Conservation (phyloP, 371 early-diverging fungal species). For the Blyttiomyces sp. region DNA sequence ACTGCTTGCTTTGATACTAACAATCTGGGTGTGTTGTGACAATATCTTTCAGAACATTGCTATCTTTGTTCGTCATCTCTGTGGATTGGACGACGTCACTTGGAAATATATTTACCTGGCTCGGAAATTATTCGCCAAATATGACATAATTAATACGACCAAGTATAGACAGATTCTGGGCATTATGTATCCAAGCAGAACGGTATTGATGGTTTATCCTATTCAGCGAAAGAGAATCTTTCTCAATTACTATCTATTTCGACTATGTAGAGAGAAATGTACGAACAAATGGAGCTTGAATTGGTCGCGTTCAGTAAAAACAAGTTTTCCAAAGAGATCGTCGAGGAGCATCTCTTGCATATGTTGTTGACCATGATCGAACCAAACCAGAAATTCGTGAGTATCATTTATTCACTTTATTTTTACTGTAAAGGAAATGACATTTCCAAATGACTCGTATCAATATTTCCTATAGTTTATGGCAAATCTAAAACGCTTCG, state of each 20-base stretch:
- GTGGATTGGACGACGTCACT: constrained; percentile 38
- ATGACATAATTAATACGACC: constrained; percentile 17
- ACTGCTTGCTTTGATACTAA: too few species aligned
- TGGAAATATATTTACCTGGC: constrained; percentile 48
- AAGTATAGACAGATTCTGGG: constrained; percentile 33
- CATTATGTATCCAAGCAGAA: constrained; percentile 40
- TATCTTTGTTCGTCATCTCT: constrained; percentile 37
- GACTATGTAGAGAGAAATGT: constrained; percentile 33
- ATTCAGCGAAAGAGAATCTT: neutral
- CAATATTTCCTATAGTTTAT: too few species aligned
- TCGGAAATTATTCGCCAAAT: constrained; percentile 26
- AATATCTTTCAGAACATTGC: constrained; percentile 14
- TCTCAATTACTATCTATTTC: neutral
- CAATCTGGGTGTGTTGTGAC: too few species aligned
- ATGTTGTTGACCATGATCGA: constrained; percentile 38
- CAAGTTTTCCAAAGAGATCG: constrained; percentile 31
- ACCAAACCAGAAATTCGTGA: constrained; percentile 45
- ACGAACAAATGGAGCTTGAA: constrained; percentile 53
- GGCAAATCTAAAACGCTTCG: constrained; percentile 34
- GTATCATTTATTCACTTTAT: too few species aligned
- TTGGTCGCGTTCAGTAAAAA: constrained; percentile 46
- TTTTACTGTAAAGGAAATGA: too few species aligned
- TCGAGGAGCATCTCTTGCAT: constrained; percentile 44
- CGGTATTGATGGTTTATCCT: too few species aligned
- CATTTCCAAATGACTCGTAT: too few species aligned